Evolutionary conservation across 257 asterid genomes (phyloP), one percentile per base, ranked within the genome.

Genomic region (Cinchona pubescens): DNA sequence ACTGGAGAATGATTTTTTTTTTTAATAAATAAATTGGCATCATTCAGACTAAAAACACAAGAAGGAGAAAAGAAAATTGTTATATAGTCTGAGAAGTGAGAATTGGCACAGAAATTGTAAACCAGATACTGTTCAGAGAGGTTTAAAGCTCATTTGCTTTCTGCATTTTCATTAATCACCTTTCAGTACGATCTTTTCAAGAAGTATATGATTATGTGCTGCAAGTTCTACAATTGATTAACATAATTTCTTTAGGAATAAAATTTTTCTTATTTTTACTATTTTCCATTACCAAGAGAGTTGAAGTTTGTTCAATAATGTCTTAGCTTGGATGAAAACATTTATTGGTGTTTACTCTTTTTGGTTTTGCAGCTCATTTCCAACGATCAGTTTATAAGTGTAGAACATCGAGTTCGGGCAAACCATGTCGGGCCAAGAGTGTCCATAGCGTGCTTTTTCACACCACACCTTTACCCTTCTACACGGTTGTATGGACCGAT

Each of bases 401-500:
- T 66, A 19, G 73, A 80, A 82, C 93, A 88, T 46, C 61, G 91
- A 69, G 93, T 72, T 10, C 53, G 30, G 9, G 77, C 86, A 25
- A 86, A 75, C 49, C 62, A 2, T 35, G 43, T 34, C 0, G 91
- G 91, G 7, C 88, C 93, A 46, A 85, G 91, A 71, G 79, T 86
- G 13, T 88, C 90, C 0, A 78, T 86, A 48, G 88, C 91, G 1
- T 76, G 89, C 76, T 88, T 83, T 45, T 81, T 88, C 59, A 70
- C 78, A 73, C 78, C 62, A 51, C 81, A 55, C 40, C 34, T 13
- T 77, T 75, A 37, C 55, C 81, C 61, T 19, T 74, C 69, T 38
- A 27, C 68, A 43, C 48, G 58, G 75, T 34, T 77, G 51, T 87
- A 84, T 59, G 86, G 87, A 19, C 92, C 94, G 14, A 84, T 87